Conservation (phyloP, 441 rosid genomes). For the Croton laevigatus region DNA sequence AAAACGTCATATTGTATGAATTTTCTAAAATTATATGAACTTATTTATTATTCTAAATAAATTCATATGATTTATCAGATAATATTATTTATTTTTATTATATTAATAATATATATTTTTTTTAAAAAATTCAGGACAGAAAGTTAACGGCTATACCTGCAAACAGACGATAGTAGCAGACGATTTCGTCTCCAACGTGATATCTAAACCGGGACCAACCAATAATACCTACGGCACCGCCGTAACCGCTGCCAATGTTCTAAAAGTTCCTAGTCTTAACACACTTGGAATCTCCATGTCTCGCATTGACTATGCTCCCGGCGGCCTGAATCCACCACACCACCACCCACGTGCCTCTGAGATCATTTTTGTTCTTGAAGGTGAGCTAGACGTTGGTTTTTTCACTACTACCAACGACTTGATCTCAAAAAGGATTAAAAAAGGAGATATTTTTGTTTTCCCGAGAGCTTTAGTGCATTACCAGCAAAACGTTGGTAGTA, state of each 20-base stretch:
- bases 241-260: conserved; percentile 41
- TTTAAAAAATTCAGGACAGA: conserved; percentile 27
- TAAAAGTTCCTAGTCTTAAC: conserved; percentile 50
- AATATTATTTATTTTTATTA: too few relatives aligned
- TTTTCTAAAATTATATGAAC: too few relatives aligned
- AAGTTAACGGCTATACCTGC: conserved; percentile 49
- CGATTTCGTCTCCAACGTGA: conserved; percentile 43
- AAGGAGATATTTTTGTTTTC: conserved; percentile 44
- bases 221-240: conserved; percentile 41
- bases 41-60: too few relatives aligned
- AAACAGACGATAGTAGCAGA: conserved; percentile 30
- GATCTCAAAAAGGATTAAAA: conserved; percentile 34
- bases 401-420: conserved; percentile 45
- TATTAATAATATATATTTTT: not conserved
- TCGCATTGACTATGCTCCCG: conserved; percentile 56
- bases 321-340: conserved; percentile 63
- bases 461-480: conserved; percentile 55
- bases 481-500: conserved; percentile 39
- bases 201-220: conserved; percentile 38
- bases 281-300: conserved; percentile 49
- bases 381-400: conserved; percentile 50
- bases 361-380: conserved; percentile 46
- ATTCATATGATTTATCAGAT: too few relatives aligned
- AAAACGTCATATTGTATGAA: too few relatives aligned
- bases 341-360: conserved; percentile 62